These are phyloP conservation scores for Erodium maritimum DNA, from an alignment of 345 rosid genomes.

Conservation along the genomic window DNA sequence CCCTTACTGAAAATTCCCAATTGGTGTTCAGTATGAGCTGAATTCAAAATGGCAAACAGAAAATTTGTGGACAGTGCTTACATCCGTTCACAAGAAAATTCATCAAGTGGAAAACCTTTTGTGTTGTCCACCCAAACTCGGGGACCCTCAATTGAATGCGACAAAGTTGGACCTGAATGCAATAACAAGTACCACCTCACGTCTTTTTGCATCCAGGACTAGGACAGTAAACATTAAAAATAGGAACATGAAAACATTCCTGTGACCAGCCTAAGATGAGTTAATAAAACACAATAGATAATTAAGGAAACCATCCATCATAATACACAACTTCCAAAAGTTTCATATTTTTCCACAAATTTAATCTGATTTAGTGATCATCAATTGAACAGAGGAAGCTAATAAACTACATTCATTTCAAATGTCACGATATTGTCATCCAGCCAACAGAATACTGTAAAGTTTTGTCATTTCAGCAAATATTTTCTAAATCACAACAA, in stretches of 20 bases:
- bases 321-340: too few relatives aligned
- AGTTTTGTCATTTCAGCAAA: neutral
- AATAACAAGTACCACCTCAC: conserved; percentile 1
- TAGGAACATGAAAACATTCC: neutral
- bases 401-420: neutral
- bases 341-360: too few relatives aligned
- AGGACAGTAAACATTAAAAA: neutral
- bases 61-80: conserved; percentile 14
- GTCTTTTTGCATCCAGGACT: neutral
- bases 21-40: conserved; percentile 3
- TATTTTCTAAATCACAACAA: neutral
- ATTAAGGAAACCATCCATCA: neutral
- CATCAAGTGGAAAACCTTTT: conserved; percentile 90
- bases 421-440: neutral
- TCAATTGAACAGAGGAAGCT: neutral
- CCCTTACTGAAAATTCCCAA: conserved; percentile 32
- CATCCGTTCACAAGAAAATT: conserved; percentile 85
- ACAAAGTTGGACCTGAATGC: conserved; percentile 51
- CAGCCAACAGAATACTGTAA: neutral
- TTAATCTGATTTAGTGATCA: neutral
- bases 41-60: conserved; percentile 3
- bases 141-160: conserved; percentile 85
- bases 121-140: conserved; percentile 93
- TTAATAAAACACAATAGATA: too few relatives aligned
- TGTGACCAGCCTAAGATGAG: too few relatives aligned